Evolutionary conservation across 2,329 filamentous ascomycete species (phyloP), one percentile per base, ranked within the genome.

Genomic region (Fusarium floridanum): DNA sequence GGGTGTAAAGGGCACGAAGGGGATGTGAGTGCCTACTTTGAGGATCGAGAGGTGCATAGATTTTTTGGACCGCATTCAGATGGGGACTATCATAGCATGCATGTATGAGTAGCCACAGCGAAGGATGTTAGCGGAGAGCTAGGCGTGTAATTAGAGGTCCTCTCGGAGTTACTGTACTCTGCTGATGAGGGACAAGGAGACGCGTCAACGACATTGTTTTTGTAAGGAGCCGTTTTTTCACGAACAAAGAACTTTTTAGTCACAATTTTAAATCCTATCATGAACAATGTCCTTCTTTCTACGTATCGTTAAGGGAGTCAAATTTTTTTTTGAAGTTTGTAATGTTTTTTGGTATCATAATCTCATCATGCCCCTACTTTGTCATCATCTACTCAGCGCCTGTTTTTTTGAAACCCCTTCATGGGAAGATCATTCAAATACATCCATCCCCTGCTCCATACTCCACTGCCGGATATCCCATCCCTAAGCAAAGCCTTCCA

Each of bases 71-170:
- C 36, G 34, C 55, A 24, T 29, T 57, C 39, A 41, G 17, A 65
- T 56, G 64, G 62, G 22, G 32, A 65, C 37, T 27, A 27, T 36
- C 22, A 60, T n/a, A 34, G 48, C 43, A 67, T 69, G 67, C 37
- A 39, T 64, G 65, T 70, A 75, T 66, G 64, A 68, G 36, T 43
- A 59, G 48, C 29, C 22, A 57, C 27, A 39, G 55, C 45, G 45
- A 77, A 55, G 74, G 64, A 64, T 39, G 65, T 41, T 32, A 59
- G 50, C 55, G 14, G 36, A 69, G 48, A 64, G 61, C 39, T 24
- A 56, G 34, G 37, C 45, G 57, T 64, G 73, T 76, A 76, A 70
- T 71, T 72, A 29, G 37, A 74, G 53, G 37, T 57, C 24, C 22
- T 59, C 66, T 55, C 17, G 56, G 53, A 24, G 48, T 61, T 66